Percentiles rank a stretch among this genome's conserved stretches.
phyloP scores from a whole-genome alignment of 768 basidiomycete genomes.

The Amanita subjunquillea region DNA sequence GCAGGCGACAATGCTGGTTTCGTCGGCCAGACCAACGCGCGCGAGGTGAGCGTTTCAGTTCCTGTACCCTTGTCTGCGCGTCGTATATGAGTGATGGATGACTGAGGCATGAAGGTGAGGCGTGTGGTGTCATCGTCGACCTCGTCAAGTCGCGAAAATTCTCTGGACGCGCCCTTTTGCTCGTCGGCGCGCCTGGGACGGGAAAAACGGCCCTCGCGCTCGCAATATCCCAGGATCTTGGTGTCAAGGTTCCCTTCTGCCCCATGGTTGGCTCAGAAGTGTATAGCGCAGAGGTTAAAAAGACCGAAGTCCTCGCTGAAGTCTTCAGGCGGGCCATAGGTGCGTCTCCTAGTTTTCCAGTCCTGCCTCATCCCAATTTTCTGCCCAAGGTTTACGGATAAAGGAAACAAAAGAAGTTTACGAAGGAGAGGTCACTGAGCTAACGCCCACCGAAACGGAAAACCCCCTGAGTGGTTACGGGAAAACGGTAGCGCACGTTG shows the following conservation, averaged over 20 bases:
- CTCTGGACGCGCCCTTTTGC: slow-evolving; percentile 83
- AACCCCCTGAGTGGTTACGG: slow-evolving; percentile 97
- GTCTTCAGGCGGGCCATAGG: slow-evolving; percentile 93
- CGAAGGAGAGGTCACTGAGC: slow-evolving; percentile 95
- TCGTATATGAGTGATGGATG: neutral
- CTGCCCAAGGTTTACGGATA: slow-evolving; percentile 72
- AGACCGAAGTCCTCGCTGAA: slow-evolving; percentile 96
- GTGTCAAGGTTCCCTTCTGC: slow-evolving; percentile 92
- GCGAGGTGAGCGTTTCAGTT: slow-evolving; percentile 54
- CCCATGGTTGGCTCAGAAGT: slow-evolving; percentile 99
- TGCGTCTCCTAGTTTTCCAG: slow-evolving; percentile 28
- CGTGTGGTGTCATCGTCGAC: slow-evolving; percentile 84
- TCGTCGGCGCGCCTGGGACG: slow-evolving; percentile 94
- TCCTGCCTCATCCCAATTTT: neutral
- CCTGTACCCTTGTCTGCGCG: neutral
- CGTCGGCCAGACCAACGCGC: slow-evolving; percentile 80
- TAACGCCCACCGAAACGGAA: slow-evolving; percentile 93
- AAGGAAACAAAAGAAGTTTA: slow-evolving; percentile 99
- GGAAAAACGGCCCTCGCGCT: slow-evolving; percentile 96
- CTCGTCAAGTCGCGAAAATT: slow-evolving; percentile 88
- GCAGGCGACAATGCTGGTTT: slow-evolving; percentile 71
- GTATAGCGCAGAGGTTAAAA: slow-evolving; percentile 95
- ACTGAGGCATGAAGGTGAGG: slow-evolving; percentile 33
- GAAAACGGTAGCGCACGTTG: slow-evolving; percentile 96
- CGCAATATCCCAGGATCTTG: slow-evolving; percentile 93